These are phyloP conservation scores for Mycena maculata DNA, from an alignment of 768 basidiomycete species.

Conservation along the genomic window DNA sequence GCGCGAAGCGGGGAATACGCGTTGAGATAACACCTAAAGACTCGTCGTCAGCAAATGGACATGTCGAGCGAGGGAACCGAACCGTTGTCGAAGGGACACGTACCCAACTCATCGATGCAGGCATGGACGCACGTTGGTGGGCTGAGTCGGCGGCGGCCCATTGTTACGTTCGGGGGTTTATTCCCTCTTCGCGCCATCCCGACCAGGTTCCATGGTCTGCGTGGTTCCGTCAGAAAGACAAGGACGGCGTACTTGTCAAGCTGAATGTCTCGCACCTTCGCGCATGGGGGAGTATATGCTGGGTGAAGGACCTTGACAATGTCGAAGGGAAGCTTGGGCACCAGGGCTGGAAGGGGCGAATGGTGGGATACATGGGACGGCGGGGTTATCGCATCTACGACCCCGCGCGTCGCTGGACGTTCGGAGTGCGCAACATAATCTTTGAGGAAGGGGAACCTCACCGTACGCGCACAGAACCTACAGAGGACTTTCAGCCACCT, in stretches of 20 bases:
- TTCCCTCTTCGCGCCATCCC: constrained; percentile 30
- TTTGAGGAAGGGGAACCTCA: constrained; percentile 25
- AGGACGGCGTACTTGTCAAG: background rate
- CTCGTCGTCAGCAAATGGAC: constrained; percentile 23
- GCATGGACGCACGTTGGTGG: constrained; percentile 6
- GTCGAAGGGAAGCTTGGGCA: constrained; percentile 27
- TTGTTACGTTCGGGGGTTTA: constrained; percentile 40
- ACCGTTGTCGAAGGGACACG: constrained; percentile 36
- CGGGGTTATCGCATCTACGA: constrained; percentile 31
- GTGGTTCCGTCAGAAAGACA: constrained; percentile 19
- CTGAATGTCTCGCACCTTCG: constrained; percentile 2
- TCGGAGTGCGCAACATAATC: constrained; percentile 22
- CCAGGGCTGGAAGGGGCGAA: constrained; percentile 32
- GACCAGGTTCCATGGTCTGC: constrained; percentile 3
- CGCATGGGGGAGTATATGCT: background rate
- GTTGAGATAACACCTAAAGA: background rate
- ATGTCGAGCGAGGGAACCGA: constrained; percentile 37
- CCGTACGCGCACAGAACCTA: background rate
- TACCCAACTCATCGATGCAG: background rate
- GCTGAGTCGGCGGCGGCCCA: constrained; percentile 7
- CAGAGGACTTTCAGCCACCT: background rate
- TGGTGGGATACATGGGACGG: constrained; percentile 34
- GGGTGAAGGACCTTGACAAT: constrained; percentile 25
- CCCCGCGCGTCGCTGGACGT: constrained; percentile 8
- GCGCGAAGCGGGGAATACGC: background rate